Conservation (phyloP, 2,329 filamentous ascomycete genomes). For the Penicillium glabrum region DNA sequence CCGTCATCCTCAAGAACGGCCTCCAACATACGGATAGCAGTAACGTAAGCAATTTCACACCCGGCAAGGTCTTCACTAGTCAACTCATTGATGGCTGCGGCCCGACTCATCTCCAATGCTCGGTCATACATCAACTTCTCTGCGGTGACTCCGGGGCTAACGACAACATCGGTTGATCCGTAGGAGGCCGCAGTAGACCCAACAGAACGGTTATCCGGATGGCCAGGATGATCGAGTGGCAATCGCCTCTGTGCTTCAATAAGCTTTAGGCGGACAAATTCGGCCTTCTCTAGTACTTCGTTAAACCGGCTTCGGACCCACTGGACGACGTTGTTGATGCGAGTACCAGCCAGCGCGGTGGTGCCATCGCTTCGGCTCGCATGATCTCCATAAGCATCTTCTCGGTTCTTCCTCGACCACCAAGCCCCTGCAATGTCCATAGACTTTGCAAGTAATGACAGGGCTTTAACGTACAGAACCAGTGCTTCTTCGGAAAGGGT, state of each 20-base stretch:
- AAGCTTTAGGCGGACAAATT: conserved; percentile 86
- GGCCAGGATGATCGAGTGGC: conserved; percentile 79
- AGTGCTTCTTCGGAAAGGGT: conserved; percentile 89
- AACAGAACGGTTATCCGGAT: conserved; percentile 73
- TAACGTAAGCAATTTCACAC: conserved; percentile 90
- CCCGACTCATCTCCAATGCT: conserved; percentile 92
- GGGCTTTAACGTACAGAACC: conserved; percentile 92
- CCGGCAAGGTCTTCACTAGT: conserved; percentile 83
- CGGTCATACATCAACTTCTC: conserved; percentile 99
- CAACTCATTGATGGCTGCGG: conserved; percentile 92
- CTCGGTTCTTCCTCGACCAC: conserved; percentile 80
- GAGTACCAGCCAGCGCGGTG: conserved; percentile 57
- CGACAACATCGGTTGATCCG: conserved; percentile 72
- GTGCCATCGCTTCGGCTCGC: conserved; percentile 47
- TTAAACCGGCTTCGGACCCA: conserved; percentile 96
- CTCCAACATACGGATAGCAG: conserved; percentile 91
- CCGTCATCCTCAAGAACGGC: conserved; percentile 87
- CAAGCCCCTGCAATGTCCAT: conserved; percentile 94
- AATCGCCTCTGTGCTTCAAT: conserved; percentile 81
- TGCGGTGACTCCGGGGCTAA: conserved; percentile 86
- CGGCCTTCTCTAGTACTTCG: conserved; percentile 93
- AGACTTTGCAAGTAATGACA: conserved; percentile 84
- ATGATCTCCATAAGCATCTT: conserved; percentile 54
- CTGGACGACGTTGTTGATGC: conserved; percentile 91
- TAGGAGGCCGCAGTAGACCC: conserved; percentile 59